A percentile compares a stretch with the other conserved stretches of the same genome.
Conservation (phyloP, 352 stramenopile genomes). For the Globisporangium camurandrum region DNA sequence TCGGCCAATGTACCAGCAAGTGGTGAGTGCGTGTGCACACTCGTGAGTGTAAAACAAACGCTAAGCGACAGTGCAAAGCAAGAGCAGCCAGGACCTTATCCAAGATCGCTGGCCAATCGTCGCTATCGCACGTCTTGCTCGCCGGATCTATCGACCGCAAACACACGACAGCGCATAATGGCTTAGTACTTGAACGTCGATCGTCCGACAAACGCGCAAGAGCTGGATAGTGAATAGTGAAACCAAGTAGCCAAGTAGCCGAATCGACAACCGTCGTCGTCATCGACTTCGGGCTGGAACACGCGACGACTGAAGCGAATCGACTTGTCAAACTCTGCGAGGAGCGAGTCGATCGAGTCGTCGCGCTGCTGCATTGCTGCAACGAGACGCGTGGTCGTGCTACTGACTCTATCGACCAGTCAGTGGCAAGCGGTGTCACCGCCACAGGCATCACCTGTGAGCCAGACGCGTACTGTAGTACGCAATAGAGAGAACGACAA, state of each 20-base stretch:
- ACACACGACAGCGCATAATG: not conserved
- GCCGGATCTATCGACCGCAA: not conserved
- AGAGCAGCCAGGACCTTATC: too few relatives aligned
- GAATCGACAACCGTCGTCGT: too few relatives aligned
- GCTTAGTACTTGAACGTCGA: too few relatives aligned
- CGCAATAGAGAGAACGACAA: not conserved
- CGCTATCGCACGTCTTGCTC: not conserved
- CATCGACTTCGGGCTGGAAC: conserved; percentile 48
- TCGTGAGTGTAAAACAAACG: conserved; percentile 1
- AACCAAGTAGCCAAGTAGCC: too few relatives aligned
- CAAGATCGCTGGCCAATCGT: conserved; percentile 40
- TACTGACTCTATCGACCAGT: conserved; percentile 27
- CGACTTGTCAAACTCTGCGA: conserved; percentile 68
- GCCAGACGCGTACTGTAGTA: not conserved
- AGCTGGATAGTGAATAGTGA: too few relatives aligned
- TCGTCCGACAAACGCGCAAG: too few relatives aligned
- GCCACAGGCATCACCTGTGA: not conserved
- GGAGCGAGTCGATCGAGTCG: conserved; percentile 78
- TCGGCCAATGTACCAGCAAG: not conserved
- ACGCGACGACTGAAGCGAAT: conserved; percentile 56
- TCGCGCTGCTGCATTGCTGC: conserved; percentile 47
- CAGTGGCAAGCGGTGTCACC: not conserved
- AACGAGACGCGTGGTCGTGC: conserved; percentile 50
- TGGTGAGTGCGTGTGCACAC: not conserved
- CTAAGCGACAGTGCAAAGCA: too few relatives aligned